Base-by-base conservation (phyloP, 306 rosid genomes). In the Prinsepia uniflora region DNA sequence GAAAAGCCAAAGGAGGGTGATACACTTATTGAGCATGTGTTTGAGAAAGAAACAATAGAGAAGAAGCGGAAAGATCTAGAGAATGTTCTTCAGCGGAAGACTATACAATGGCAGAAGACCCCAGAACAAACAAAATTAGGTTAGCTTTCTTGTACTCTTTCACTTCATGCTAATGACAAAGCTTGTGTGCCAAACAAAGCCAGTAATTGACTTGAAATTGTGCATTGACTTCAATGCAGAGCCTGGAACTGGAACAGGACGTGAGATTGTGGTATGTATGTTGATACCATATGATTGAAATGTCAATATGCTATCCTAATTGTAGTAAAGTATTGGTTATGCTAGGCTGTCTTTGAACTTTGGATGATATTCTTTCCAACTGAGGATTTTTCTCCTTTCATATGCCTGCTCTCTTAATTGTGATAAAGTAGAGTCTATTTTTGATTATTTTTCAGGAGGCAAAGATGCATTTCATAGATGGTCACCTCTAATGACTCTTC, bases 161-260 rank as follows among this genome's bases (percentile, higher is more conserved):
- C 69, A 68, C 41, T 76, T 63, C 41, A 76, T 68, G 68, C 52
- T 36, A 63, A 43, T 70, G 43, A 65, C 49, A 50, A 72, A 67
- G 40, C 10, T 39, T 44, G 58, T 71, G 68, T 76, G 18, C 0
- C 34, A 80, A 60, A 67, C 14, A 4, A 36, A 41, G 43, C 22
- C 9, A 56, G n/a, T 56, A 9, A 44, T 55, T 15, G 56, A 56
- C 65, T 70, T 44, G 44, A 55, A 12, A 24, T 68, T 63, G 45
- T 67, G 44, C 34, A n/a, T 76, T 47, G 47, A 67, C 74, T 69
- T 76, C 50, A 80, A 85, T 84, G 84, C 92, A 89, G 92, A 89
- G 72, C 89, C 96, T 39, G 96, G 90, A 67, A 89, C 96, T 15
- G 96, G 92, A 75, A 84, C 92, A 30, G 92, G 96, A 40, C 85